Conservation (phyloP, 2,329 filamentous ascomycete species). For the Talaromyces marneffei region DNA sequence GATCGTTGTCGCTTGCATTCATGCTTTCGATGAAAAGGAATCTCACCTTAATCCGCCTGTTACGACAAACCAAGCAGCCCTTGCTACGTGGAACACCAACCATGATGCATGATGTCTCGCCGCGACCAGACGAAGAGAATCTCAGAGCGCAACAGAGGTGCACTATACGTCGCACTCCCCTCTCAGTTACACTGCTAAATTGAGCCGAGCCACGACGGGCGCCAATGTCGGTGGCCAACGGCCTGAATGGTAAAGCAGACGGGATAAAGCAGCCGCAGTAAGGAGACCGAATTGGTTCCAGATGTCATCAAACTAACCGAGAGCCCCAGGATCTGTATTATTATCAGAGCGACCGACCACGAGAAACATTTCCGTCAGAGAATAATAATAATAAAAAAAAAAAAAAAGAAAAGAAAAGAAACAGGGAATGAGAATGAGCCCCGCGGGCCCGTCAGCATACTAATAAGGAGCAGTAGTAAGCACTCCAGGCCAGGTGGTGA, state of each 20-base stretch:
- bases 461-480: neutral
- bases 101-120: conserved; percentile 24
- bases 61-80: conserved; percentile 37
- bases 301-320: neutral
- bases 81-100: conserved; percentile 40
- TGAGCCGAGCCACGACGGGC: neutral
- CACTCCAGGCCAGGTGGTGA: neutral
- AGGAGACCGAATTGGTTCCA: neutral
- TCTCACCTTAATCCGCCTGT: conserved; percentile 35
- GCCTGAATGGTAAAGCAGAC: neutral
- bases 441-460: neutral
- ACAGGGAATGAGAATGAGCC: neutral
- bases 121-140: neutral
- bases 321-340: neutral
- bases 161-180: neutral
- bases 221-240: neutral
- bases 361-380: neutral
- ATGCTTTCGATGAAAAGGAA: neutral
- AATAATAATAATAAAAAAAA: too few species aligned
- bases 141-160: neutral
- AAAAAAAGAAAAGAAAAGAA: neutral
- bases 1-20: neutral
- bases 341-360: neutral
- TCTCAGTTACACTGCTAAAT: neutral
- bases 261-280: neutral